phyloP scores from a whole-genome alignment of 148 eudicot genomes.

The Simmondsia chinensis region DNA sequence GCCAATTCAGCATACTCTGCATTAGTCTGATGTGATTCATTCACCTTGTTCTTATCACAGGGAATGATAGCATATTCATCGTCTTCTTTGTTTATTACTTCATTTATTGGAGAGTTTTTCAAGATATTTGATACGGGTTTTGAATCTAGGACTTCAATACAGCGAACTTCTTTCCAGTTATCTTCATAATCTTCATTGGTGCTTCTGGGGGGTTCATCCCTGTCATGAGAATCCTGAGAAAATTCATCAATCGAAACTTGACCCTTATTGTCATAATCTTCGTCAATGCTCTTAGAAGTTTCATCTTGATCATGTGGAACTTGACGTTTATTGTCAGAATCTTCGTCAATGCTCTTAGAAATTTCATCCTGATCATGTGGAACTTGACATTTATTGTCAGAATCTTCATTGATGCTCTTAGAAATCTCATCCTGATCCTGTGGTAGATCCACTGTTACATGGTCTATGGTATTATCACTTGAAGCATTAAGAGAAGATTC shows the following conservation, averaged over 20 bases:
- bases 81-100: not conserved
- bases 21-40: constrained; percentile 8
- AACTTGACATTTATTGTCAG: no score
- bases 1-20: constrained; percentile 30
- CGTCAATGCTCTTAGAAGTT: no score
- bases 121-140: constrained; percentile 9
- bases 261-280: no score
- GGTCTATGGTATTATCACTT: constrained; percentile 23
- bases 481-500: constrained; percentile 31
- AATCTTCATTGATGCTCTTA: no score
- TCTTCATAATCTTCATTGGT: constrained; percentile 32
- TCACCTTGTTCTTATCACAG: constrained; percentile 16
- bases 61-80: not conserved
- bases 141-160: constrained; percentile 36
- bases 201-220: no score
- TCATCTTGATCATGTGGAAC: no score
- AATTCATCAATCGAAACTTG: no score
- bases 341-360: not conserved
- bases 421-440: no score
- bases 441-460: constrained; percentile 42
- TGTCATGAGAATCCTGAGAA: no score
- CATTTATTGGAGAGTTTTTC: not conserved
- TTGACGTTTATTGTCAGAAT: no score
- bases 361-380: constrained; percentile 6
- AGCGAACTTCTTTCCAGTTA: constrained; percentile 60